A percentile compares a stretch with the other conserved stretches of the same genome.
Conservation (phyloP, 1,139 yeast species). For the Zygoascus meyerae region DNA sequence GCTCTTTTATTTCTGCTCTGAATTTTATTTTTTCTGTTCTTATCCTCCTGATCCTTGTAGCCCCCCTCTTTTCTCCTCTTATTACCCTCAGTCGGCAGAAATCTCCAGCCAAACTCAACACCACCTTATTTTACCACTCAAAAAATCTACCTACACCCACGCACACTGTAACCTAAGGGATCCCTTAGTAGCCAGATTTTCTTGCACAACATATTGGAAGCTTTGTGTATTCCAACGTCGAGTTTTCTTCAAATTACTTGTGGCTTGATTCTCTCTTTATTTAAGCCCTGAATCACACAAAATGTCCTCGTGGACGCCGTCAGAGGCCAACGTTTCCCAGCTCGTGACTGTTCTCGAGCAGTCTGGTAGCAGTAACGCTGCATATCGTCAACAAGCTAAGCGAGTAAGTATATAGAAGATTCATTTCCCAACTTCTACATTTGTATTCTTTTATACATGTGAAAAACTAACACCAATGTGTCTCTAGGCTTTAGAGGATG, state of each 20-base stretch:
- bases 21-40: no score
- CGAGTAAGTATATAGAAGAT: slow-evolving; percentile 17
- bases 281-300: background rate
- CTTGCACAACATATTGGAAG: background rate
- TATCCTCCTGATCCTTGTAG: no score
- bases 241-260: no score
- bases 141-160: background rate
- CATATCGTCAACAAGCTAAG: slow-evolving; percentile 51
- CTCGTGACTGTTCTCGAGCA: slow-evolving; percentile 58
- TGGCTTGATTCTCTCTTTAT: no score
- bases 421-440: no score
- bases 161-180: background rate
- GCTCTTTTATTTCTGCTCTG: no score
- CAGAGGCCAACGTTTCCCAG: slow-evolving; percentile 54
- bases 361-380: slow-evolving; percentile 54
- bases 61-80: background rate
- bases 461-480: background rate
- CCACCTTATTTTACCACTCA: background rate
- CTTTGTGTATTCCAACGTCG: no score
- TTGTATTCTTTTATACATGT: no score
- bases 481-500: slow-evolving; percentile 53
- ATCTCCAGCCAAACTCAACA: background rate
- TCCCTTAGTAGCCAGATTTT: background rate
- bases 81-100: background rate
- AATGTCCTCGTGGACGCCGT: slow-evolving; percentile 52